Base-by-base conservation (phyloP, 768 basidiomycete genomes). In the Phlegmacium glaucopus region DNA sequence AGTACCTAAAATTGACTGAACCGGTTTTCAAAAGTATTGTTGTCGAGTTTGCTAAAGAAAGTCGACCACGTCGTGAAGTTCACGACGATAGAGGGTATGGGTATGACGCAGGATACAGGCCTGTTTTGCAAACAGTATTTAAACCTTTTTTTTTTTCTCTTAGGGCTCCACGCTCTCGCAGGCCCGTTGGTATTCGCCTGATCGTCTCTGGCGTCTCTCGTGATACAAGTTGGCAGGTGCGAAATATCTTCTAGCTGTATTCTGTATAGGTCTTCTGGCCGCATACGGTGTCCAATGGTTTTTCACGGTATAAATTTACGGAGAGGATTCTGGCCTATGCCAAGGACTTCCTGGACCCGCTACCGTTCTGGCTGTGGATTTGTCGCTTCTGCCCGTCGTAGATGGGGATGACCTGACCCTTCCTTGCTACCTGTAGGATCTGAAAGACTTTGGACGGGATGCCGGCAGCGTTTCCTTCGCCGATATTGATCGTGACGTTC, bases 141-240 rank as follows among this genome's bases (percentile, higher is more conserved):
- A 37, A 39, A 38, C 43, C 46, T 11, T 51, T 55, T 36, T 25
- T 15, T n/a, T 36, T 53, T 56, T 35, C 48, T 42, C 52, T 39
- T 60, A 72, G 72, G 51, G 79, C 79, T 37, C 72, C 82, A 34
- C 83, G 90, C 36, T 72, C 86, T 32, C 82, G 87, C 39, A 75
- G 90, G 47, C 89, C 90, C 48, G 83, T 86, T 49, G 90, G 90
- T 8, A 80, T 87, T 50, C 85, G 93, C 56, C 74, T 97, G 47
- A 76, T 87, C 51, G 91, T 99, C 49, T 80, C 87, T 32, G 92
- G 92, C 46, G 80, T 98, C 54, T 90, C 93, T 56, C 85, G 88
- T 63, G 90, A 94, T 64, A 95, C 93, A 39, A 96, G 94, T 68
- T 98, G 94, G 94, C 94, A 98, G 93, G 94, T 98, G 83, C 72